A percentile compares a stretch with the other conserved stretches of the same genome.
Conservation (phyloP, 805 yeast species). For the Pichia cabralensis region DNA sequence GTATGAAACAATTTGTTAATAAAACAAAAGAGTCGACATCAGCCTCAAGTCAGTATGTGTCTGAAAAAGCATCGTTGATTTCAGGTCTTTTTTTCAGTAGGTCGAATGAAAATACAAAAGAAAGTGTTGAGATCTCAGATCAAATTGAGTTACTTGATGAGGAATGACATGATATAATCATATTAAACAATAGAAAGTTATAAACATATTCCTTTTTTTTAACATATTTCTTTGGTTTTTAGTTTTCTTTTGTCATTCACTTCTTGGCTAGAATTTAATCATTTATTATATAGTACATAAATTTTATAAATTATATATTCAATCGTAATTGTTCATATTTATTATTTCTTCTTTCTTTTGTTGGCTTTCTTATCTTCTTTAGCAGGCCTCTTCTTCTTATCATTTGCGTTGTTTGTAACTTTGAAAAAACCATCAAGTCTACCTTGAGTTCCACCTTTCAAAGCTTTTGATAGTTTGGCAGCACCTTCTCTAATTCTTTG, state of each 20-base stretch:
- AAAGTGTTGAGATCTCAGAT: too few relatives aligned
- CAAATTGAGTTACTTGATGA: too few relatives aligned
- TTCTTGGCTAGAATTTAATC: too few relatives aligned
- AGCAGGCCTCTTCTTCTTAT: slow-evolving; percentile 29
- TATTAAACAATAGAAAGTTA: too few relatives aligned
- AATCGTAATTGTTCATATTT: not conserved
- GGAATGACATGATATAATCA: too few relatives aligned
- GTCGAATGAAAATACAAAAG: too few relatives aligned
- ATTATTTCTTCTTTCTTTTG: slow-evolving; percentile 9
- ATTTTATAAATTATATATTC: not conserved
- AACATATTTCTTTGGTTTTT: too few relatives aligned
- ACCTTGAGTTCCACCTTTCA: slow-evolving; percentile 82
- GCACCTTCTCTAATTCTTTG: slow-evolving; percentile 87
- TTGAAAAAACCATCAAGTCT: slow-evolving; percentile 88
- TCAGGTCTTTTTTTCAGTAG: too few relatives aligned
- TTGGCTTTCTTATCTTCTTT: slow-evolving; percentile 22
- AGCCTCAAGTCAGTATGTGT: slow-evolving; percentile 1
- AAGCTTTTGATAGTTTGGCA: slow-evolving; percentile 71
- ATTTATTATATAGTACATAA: not conserved
- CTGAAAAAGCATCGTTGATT: slow-evolving; percentile 2
- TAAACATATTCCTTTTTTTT: too few relatives aligned
- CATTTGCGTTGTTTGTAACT: slow-evolving; percentile 30
- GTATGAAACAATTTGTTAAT: slow-evolving; percentile 26
- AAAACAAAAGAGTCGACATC: slow-evolving; percentile 3
- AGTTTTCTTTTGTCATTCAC: too few relatives aligned